A percentile compares a stretch with the other conserved stretches of the same genome.
These are phyloP conservation scores for Chlamydomonas sphaeroides DNA, from an alignment of 139 green algal genomes.

Conservation along the genomic window DNA sequence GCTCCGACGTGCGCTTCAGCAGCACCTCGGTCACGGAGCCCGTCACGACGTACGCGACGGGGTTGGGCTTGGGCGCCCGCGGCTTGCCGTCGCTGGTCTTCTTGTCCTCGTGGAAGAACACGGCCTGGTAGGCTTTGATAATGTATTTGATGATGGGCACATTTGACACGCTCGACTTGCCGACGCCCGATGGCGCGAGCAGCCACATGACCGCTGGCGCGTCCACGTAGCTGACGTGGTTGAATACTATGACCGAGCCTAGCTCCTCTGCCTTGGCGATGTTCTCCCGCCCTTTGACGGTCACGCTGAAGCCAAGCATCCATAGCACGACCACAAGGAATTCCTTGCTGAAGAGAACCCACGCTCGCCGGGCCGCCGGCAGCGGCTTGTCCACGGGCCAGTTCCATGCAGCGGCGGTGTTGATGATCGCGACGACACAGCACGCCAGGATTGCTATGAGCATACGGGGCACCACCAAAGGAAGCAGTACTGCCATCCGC, in stretches of 20 bases:
- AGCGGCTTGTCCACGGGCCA: conserved; percentile 18
- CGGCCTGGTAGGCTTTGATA: conserved; percentile 12
- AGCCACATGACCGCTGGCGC: conserved; percentile 24
- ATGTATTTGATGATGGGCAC: conserved; percentile 28
- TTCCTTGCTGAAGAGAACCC: conserved; percentile 34
- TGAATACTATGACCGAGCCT: conserved; percentile 24
- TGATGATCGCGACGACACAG: conserved; percentile 13
- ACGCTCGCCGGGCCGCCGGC: background rate
- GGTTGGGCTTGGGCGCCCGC: background rate
- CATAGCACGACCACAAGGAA: conserved; percentile 19
- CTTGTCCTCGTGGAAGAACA: conserved; percentile 25
- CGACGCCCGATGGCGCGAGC: conserved; percentile 16
- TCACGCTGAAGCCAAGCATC: conserved; percentile 27
- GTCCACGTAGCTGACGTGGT: conserved; percentile 37
- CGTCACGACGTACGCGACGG: conserved; percentile 22
- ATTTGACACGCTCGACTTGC: conserved; percentile 9
- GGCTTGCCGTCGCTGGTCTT: background rate
- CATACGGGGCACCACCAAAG: background rate
- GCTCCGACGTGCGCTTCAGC: conserved; percentile 14
- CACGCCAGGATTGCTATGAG: background rate
- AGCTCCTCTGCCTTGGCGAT: conserved; percentile 27
- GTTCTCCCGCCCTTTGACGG: conserved; percentile 23
- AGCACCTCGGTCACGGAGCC: conserved; percentile 33
- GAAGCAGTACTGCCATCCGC: background rate
- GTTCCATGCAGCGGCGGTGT: conserved; percentile 5